Evolutionary conservation across 257 asterid species (phyloP).

Genomic region (Solanum virginianum): DNA sequence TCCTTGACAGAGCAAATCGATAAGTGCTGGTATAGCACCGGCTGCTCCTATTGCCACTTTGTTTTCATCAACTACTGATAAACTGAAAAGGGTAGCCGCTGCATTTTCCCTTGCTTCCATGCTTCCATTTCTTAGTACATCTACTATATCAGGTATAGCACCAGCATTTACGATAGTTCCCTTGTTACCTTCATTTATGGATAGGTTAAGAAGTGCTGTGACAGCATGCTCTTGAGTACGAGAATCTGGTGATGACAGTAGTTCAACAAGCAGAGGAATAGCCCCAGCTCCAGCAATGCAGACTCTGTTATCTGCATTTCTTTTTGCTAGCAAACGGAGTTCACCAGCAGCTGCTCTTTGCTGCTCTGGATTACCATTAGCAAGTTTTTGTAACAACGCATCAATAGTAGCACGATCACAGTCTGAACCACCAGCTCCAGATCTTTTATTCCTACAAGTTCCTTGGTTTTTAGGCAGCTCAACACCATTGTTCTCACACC

Average conservation of each 20-base stretch:
- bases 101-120: conserved; percentile 83
- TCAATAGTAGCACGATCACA: conserved; percentile 69
- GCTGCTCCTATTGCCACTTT: conserved; percentile 92
- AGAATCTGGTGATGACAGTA: conserved; percentile 58
- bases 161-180: conserved; percentile 72
- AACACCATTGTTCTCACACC: conserved; percentile 95
- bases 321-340: conserved; percentile 90
- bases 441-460: conserved; percentile 30
- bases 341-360: conserved; percentile 95
- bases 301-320: conserved; percentile 87
- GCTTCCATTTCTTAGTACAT: conserved; percentile 74
- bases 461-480: conserved; percentile 81
- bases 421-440: conserved; percentile 56
- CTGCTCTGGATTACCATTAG: conserved; percentile 54
- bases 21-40: conserved; percentile 84
- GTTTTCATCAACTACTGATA: conserved; percentile 78
- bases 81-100: conserved; percentile 87
- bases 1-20: conserved; percentile 68
- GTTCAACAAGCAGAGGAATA: conserved; percentile 70
- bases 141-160: conserved; percentile 80
- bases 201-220: conserved; percentile 86
- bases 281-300: conserved; percentile 94
- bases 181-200: conserved; percentile 74
- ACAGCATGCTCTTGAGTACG: conserved; percentile 92
- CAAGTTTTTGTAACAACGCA: conserved; percentile 56